Percentiles rank a stretch among this genome's conserved stretches.
Evolutionary conservation across 257 asterid species (phyloP).

Genomic region (Pogostemon cablin): DNA sequence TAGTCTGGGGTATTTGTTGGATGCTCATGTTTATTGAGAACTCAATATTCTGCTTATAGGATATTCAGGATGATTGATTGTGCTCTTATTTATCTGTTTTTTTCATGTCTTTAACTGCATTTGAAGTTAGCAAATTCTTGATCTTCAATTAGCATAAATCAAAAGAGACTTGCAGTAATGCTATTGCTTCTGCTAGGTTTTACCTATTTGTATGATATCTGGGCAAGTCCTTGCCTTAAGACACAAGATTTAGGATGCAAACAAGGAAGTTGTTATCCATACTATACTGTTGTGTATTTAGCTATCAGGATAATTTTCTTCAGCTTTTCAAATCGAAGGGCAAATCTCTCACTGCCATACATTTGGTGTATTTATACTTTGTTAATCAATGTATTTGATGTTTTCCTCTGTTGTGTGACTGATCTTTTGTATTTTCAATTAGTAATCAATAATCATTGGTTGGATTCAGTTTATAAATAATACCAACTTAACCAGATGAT

Average conservation of each 20-base stretch:
- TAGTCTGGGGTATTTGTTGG: neutral
- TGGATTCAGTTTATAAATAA: neutral
- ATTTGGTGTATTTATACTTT: neutral
- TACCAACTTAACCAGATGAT: slow-evolving; percentile 2
- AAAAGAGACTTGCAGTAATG: slow-evolving; percentile 3
- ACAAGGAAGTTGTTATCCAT: neutral
- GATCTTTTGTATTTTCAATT: slow-evolving; percentile 4
- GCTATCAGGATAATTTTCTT: neutral
- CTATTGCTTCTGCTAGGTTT: neutral
- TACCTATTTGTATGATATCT: slow-evolving; percentile 2
- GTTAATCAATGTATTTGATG: neutral
- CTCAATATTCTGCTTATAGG: neutral
- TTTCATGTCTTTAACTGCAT: neutral
- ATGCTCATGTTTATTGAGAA: neutral
- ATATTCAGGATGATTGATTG: neutral
- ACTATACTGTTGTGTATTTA: neutral
- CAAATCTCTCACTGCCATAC: no score
- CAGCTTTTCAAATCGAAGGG: neutral
- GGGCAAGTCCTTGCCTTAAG: neutral
- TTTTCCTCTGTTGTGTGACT: neutral
- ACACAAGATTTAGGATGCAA: slow-evolving; percentile 4
- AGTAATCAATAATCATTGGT: neutral
- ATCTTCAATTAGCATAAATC: neutral
- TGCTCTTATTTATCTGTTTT: slow-evolving; percentile 3
- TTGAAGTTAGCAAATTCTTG: neutral